Base-by-base conservation (phyloP, 23 red algal genomes). In the Chondrus crispus region DNA sequence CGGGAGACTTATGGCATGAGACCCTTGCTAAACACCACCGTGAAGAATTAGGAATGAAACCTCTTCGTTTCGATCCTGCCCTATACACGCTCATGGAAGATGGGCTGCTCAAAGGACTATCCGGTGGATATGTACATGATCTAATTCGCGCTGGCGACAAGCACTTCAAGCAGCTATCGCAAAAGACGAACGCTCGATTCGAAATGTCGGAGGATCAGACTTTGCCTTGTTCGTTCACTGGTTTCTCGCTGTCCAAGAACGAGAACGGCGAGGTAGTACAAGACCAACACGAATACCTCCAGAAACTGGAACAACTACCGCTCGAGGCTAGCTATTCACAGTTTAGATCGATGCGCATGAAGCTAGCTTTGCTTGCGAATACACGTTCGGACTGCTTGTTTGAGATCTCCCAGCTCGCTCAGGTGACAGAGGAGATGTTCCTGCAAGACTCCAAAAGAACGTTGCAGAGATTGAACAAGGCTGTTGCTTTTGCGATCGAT, bases 281-380 rank as follows among this genome's bases (percentile, higher is more conserved):
- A 42, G 85, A 89, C 11, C 54, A 92, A 45, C 41, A 70, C 14
- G 40, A 1, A 4, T 92, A 92, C 30, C 39, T 92, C 3, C 19
- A 68, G 48, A 82, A 92, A 41, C 33, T 92, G 45, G 88, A 92
- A 37, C 41, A 70, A 43, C 74, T 92, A 5, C 44, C 51, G 30
- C 7, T 18, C 32, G 43, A 71, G 3, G 20, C 88, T 22, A 80
- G 19, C 36, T 92, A 46, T 52, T 20, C 38, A 20, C 5, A 35
- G 8, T 83, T 92, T 49, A 30, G 74, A 40, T 81, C n/a, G 14
- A 82, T 92, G 75, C 73, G 74, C 18, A 92, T 92, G 88, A 92
- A 80, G 47, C 36, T 82, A 8, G 88, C 57, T 49, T 92, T 74
- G 88, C 37, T 92, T 47, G 19, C 88, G 2, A 81, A 92, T 2